A percentile compares a stretch with the other conserved stretches of the same genome.
Evolutionary conservation across 192 early-diverging fungal species (phyloP).

Genomic region (Coemansia sp.): DNA sequence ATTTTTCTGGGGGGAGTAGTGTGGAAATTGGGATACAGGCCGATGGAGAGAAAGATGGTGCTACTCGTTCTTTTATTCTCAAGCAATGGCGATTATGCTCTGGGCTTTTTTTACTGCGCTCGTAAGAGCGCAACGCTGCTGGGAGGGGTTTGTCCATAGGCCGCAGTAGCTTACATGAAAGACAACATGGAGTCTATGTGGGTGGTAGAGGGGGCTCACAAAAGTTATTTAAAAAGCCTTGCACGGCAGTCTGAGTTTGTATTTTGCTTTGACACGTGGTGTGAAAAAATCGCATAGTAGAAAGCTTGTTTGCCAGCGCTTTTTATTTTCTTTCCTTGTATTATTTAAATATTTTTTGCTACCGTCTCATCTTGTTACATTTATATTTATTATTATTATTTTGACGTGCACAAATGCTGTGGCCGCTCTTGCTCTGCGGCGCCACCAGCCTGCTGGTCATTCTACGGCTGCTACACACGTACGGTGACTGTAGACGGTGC

Average conservation of each 20-base stretch:
- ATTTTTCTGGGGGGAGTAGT: not conserved
- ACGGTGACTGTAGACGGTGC: constrained; percentile 69
- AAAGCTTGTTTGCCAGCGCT: too few relatives aligned
- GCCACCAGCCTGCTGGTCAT: constrained; percentile 57
- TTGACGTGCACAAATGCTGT: constrained; percentile 27
- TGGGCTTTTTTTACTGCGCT: not conserved
- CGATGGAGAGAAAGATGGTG: not conserved
- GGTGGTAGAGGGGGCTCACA: too few relatives aligned
- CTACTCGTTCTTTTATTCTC: too few relatives aligned
- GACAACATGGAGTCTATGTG: not conserved
- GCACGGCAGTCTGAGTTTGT: too few relatives aligned
- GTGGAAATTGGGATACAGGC: too few relatives aligned
- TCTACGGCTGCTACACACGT: constrained; percentile 66
- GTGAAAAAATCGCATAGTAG: too few relatives aligned
- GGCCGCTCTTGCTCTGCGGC: constrained; percentile 52
- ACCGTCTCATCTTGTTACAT: not conserved
- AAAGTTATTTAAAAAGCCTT: too few relatives aligned
- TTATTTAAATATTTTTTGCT: not conserved
- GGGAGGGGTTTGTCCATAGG: not conserved
- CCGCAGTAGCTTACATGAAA: not conserved
- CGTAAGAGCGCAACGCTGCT: not conserved
- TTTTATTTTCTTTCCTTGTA: not conserved
- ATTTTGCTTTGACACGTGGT: too few relatives aligned
- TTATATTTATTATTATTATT: not conserved
- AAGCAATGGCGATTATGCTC: too few relatives aligned